Evolutionary conservation across 352 stramenopile species (phyloP).

Genomic region (Pythium brachiatum): DNA sequence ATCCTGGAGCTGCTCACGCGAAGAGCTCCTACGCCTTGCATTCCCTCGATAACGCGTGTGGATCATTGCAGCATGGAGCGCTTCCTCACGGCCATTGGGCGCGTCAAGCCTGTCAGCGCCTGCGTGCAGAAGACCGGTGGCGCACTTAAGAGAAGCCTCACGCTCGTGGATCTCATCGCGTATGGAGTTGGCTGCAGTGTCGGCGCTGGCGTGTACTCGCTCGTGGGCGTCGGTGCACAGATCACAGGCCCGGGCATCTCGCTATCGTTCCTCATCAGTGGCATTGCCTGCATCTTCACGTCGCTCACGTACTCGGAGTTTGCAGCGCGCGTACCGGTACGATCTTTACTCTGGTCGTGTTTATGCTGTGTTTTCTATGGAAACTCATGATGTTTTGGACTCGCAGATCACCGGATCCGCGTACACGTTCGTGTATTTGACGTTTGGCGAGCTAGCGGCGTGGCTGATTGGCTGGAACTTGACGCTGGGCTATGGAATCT

Average conservation of each 20-base stretch:
- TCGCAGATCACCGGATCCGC: slow-evolving; percentile 80
- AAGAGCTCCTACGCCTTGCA: not conserved
- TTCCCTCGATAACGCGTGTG: not conserved
- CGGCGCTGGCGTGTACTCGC: slow-evolving; percentile 91
- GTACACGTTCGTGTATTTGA: slow-evolving; percentile 90
- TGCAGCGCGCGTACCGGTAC: slow-evolving; percentile 75
- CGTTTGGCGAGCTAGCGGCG: slow-evolving; percentile 83
- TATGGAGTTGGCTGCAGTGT: slow-evolving; percentile 91
- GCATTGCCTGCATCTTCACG: slow-evolving; percentile 88
- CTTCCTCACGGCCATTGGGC: slow-evolving; percentile 53
- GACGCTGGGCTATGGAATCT: slow-evolving; percentile 92
- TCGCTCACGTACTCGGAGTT: slow-evolving; percentile 92
- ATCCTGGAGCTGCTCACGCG: not conserved
- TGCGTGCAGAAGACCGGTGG: slow-evolving; percentile 36
- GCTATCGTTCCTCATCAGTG: slow-evolving; percentile 90
- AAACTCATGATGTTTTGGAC: no score
- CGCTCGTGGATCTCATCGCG: slow-evolving; percentile 71
- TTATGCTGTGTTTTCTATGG: no score
- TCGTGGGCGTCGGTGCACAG: slow-evolving; percentile 83
- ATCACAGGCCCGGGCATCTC: slow-evolving; percentile 86
- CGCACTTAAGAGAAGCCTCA: slow-evolving; percentile 64
- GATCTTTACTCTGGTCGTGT: no score
- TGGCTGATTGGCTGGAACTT: slow-evolving; percentile 93
- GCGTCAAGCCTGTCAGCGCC: slow-evolving; percentile 69
- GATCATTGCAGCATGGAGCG: slow-evolving; percentile 30